phyloP scores from a whole-genome alignment of 495 filamentous ascomycete species.

The Tuber magnatum region DNA sequence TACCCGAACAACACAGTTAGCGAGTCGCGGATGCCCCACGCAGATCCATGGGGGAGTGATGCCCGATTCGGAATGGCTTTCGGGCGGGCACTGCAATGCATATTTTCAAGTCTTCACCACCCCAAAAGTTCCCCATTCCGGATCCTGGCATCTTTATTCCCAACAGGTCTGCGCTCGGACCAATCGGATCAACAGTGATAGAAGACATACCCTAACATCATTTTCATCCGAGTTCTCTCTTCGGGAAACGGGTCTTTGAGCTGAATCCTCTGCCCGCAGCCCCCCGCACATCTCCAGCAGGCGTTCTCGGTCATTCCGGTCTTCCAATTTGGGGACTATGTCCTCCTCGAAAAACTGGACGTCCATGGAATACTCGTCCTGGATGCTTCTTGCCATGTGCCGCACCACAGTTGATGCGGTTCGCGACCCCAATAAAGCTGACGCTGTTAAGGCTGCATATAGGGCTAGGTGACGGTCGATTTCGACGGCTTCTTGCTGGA shows the following conservation, averaged over 20 bases:
- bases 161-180: slow-evolving; percentile 7
- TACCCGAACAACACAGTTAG: slow-evolving; percentile 43
- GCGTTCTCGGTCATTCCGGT: slow-evolving; percentile 38
- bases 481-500: slow-evolving; percentile 44
- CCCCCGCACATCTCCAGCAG: slow-evolving; percentile 43
- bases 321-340: slow-evolving; percentile 16
- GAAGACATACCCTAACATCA: slow-evolving; percentile 30
- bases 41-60: neutral
- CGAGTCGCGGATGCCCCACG: neutral
- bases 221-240: slow-evolving; percentile 45
- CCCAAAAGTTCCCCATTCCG: neutral
- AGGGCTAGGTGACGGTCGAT: slow-evolving; percentile 30
- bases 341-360: slow-evolving; percentile 39
- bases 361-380: slow-evolving; percentile 44
- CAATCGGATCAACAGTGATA: neutral
- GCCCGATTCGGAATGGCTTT: neutral
- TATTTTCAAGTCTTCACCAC: neutral
- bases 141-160: slow-evolving; percentile 27
- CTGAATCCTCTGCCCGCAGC: slow-evolving; percentile 55
- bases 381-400: slow-evolving; percentile 28
- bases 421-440: slow-evolving; percentile 27
- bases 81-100: neutral
- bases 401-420: slow-evolving; percentile 18
- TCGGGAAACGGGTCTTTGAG: slow-evolving; percentile 51
- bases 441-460: slow-evolving; percentile 35